Base-by-base conservation (phyloP, 805 yeast species). In the Wickerhamiella allomyrinae region DNA sequence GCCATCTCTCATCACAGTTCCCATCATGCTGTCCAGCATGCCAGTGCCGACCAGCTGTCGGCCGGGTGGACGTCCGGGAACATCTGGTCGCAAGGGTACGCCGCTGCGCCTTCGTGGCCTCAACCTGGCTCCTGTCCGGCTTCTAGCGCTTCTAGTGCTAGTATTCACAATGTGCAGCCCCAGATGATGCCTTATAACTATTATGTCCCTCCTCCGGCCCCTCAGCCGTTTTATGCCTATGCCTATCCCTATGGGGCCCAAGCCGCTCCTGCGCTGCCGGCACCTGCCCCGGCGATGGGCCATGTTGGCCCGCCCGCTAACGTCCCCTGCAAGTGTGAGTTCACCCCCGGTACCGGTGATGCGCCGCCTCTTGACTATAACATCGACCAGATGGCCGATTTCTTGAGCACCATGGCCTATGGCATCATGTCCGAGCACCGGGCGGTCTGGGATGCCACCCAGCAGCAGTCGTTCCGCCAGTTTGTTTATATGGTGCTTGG, bases 371-470 rank as follows among this genome's bases (percentile, higher is more conserved):
- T 36, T 20, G 39, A 36, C n/a, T 36, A 36, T 20, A 86, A 84
- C 49, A 61, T 85, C 42, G 70, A 70, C 33, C 64, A 69, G 45
- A 87, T 87, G 94, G 70, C 93, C 7, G 77, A 78, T 45, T 91
- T 84, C 54, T 66, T 85, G 39, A 69, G 85, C 40, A 75, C 86
- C 69, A 73, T 84, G 59, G 69, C 82, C 11, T 78, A 70, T 50
- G 79, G 84, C 23, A 57, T 53, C 52, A 64, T 49, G 65, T 62
- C 45, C 53, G 53, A 49, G 29, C 37, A 46, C 47, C 59, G 40
- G 44, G 40, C 41, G 25, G 46, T 44, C 43, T 49, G 29, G 46
- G 49, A 34, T 54, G 42, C 52, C 2, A 59, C 37, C 43, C 63
- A 77, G n/a, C 49, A 71, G 19, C 58, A 58, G 34, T 67, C 71